Evolutionary conservation across 2,329 filamentous ascomycete species (phyloP).

Genomic region (Macroventuria anomochaeta): DNA sequence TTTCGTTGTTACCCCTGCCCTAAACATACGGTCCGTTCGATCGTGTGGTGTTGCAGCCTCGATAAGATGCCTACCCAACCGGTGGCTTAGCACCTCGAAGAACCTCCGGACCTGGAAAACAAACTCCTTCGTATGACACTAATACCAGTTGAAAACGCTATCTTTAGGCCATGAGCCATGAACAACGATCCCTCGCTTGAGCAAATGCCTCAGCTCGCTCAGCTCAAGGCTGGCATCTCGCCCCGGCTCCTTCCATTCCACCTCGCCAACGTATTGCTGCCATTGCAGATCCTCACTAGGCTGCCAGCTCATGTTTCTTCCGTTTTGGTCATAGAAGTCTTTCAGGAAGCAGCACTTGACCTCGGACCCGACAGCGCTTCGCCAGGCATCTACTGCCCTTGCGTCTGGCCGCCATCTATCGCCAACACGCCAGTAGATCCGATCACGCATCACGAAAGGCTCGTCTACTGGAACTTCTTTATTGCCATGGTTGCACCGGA

Average conservation of each 20-base stretch:
- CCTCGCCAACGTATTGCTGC: neutral
- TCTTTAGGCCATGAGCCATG: too few relatives aligned
- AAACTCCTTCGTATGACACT: too few relatives aligned
- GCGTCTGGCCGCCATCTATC: neutral
- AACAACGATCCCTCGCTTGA: neutral
- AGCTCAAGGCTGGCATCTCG: neutral
- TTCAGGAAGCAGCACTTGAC: neutral
- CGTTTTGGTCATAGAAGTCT: neutral
- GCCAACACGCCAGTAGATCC: conserved; percentile 2
- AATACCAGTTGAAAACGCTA: too few relatives aligned
- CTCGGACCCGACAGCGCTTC: neutral
- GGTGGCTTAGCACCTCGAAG: too few relatives aligned
- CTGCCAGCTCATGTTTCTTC: neutral
- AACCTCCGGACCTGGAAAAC: too few relatives aligned
- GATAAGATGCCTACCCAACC: too few relatives aligned
- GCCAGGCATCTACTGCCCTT: neutral
- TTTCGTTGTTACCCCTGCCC: too few relatives aligned
- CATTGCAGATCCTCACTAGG: neutral
- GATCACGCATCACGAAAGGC: neutral
- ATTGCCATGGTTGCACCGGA: neutral
- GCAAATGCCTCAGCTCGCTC: neutral
- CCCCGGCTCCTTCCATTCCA: neutral
- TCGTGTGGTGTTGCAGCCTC: too few relatives aligned
- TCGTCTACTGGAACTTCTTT: neutral
- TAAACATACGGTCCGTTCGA: too few relatives aligned